Conservation (phyloP, 352 stramenopile species). For the Globisporangium nagaii region DNA sequence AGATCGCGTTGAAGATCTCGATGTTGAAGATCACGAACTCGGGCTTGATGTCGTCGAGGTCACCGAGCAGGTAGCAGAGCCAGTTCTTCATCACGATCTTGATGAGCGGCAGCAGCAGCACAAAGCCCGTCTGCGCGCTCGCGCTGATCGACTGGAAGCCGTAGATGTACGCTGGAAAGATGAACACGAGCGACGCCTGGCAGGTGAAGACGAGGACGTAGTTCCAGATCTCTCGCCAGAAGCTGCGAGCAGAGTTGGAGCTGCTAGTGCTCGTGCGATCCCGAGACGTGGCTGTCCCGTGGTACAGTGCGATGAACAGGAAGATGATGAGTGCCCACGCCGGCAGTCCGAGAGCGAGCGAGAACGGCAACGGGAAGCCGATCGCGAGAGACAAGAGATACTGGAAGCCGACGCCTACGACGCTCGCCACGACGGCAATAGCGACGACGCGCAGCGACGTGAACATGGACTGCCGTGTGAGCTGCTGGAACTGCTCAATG, state of each 20-base stretch:
- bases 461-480: conserved; percentile 3
- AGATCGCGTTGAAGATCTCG: conserved; percentile 24
- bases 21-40: conserved; percentile 20
- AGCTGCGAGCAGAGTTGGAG: too few relatives aligned
- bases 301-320: too few relatives aligned
- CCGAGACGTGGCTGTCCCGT: too few relatives aligned
- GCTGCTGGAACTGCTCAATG: conserved; percentile 22
- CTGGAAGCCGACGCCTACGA: conserved; percentile 14
- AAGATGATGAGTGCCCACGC: too few relatives aligned
- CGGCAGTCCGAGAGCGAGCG: conserved; percentile 15
- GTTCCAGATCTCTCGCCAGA: too few relatives aligned
- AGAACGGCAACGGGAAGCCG: conserved; percentile 39
- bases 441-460: too few relatives aligned
- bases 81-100: conserved; percentile 38
- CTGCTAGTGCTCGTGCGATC: too few relatives aligned
- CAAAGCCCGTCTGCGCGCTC: conserved; percentile 18
- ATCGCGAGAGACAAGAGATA: conserved; percentile 15
- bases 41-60: conserved; percentile 17
- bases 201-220: conserved; percentile 22
- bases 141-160: conserved; percentile 19
- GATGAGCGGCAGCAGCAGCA: conserved; percentile 30
- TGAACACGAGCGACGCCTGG: conserved; percentile 26
- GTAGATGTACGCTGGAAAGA: conserved; percentile 40
- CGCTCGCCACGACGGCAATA: too few relatives aligned
- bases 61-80: conserved; percentile 13